A percentile compares a stretch with the other conserved stretches of the same genome.
Conservation (phyloP, 208 protist species). For the Leishmania aethiopica region DNA sequence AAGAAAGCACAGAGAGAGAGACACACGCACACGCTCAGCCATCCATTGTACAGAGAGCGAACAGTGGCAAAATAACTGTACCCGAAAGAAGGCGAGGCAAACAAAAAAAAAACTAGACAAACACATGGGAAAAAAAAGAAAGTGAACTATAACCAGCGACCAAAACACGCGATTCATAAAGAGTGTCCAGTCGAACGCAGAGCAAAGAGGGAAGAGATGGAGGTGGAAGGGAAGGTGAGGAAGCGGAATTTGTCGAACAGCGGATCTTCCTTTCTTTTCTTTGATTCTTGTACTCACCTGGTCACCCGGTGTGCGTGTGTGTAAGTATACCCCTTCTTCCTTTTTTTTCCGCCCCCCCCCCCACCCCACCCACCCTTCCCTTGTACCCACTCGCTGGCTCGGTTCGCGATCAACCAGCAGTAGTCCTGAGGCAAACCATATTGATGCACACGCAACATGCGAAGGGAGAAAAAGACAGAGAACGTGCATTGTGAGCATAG, state of each 20-base stretch:
- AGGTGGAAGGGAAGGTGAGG: not conserved
- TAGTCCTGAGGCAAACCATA: not conserved
- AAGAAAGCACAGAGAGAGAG: not conserved
- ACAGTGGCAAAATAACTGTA: not conserved
- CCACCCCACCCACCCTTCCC: not conserved
- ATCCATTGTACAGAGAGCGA: not conserved
- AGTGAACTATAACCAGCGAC: not conserved
- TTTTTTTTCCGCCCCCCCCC: not conserved
- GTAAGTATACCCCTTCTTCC: not conserved
- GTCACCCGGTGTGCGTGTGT: not conserved
- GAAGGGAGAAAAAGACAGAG: not conserved
- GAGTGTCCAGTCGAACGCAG: not conserved
- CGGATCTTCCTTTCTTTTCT: not conserved
- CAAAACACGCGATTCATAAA: not conserved
- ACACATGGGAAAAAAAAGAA: too few relatives aligned
- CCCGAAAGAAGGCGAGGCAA: not conserved
- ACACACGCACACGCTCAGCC: not conserved
- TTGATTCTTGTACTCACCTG: not conserved
- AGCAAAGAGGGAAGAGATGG: not conserved
- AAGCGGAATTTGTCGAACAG: not conserved
- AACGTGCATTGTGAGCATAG: not conserved
- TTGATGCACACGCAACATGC: not conserved
- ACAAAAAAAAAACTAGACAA: not conserved
- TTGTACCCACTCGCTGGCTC: not conserved
- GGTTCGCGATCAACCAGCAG: not conserved